Evolutionary conservation across 2,329 filamentous ascomycete genomes (phyloP).

Genomic region (Stagonosporopsis cucurbitacearum): DNA sequence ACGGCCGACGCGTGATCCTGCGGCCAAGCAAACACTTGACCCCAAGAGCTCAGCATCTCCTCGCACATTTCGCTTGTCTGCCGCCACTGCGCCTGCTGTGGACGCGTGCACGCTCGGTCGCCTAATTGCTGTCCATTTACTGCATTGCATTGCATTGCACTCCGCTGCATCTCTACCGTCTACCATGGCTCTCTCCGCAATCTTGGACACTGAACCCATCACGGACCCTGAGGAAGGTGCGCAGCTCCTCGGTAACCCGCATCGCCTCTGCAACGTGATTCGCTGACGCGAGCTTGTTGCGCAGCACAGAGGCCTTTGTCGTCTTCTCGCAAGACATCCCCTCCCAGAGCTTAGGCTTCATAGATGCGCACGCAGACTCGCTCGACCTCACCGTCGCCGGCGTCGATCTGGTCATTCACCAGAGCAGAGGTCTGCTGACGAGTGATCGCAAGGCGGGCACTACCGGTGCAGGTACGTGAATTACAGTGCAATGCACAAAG

Average conservation of each 20-base stretch:
- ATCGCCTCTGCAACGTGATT: constrained; percentile 1
- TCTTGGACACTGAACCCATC: constrained; percentile 57
- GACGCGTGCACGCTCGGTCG: constrained; percentile 5
- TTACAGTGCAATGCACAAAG: neutral
- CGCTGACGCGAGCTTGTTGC: constrained; percentile 21
- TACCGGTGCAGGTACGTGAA: constrained; percentile 68
- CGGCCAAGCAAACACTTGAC: constrained; percentile 6
- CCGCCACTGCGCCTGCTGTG: constrained; percentile 3
- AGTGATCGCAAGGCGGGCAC: constrained; percentile 77
- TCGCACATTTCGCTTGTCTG: constrained; percentile 6
- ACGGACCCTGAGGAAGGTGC: constrained; percentile 67
- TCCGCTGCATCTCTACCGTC: neutral
- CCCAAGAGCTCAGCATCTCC: constrained; percentile 5
- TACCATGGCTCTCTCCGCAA: constrained; percentile 31
- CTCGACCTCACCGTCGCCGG: constrained; percentile 73
- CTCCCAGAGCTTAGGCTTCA: constrained; percentile 74
- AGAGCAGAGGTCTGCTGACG: constrained; percentile 82
- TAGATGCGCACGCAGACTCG: constrained; percentile 71
- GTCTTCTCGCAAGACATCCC: constrained; percentile 80
- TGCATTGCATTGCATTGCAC: too few species aligned
- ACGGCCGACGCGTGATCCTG: neutral
- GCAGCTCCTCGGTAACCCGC: constrained; percentile 14
- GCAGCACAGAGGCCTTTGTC: constrained; percentile 76
- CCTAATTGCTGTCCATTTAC: constrained; percentile 9
- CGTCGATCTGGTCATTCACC: constrained; percentile 76